Percentiles rank a stretch among this genome's conserved stretches.
Evolutionary conservation across 306 rosid genomes (phyloP).

Genomic region (Potentilla sterilis): DNA sequence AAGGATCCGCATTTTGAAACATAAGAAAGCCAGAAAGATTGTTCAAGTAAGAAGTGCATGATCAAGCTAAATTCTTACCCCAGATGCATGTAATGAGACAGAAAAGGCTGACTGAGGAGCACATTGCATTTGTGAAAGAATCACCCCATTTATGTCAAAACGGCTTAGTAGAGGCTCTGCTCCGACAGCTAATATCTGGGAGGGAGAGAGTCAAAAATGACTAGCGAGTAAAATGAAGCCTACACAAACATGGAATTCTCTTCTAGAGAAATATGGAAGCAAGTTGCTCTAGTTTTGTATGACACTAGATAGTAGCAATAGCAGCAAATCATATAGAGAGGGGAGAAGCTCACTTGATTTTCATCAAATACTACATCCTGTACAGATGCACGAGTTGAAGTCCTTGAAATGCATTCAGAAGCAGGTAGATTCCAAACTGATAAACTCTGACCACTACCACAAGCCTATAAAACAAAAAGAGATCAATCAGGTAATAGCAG

Average conservation of each 20-base stretch:
- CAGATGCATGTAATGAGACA: slow-evolving; percentile 68
- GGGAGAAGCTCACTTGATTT: slow-evolving; percentile 64
- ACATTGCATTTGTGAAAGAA: slow-evolving; percentile 87
- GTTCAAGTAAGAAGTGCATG: not conserved
- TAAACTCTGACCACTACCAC: slow-evolving; percentile 71
- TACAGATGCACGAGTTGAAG: slow-evolving; percentile 54
- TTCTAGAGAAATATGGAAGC: not conserved
- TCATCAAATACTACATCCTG: slow-evolving; percentile 78
- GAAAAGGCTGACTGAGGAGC: slow-evolving; percentile 81
- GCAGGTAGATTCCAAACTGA: slow-evolving; percentile 95
- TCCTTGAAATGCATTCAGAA: slow-evolving; percentile 65
- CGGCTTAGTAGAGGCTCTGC: slow-evolving; percentile 78
- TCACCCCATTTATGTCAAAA: slow-evolving; percentile 67
- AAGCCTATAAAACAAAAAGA: slow-evolving; percentile 49
- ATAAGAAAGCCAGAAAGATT: slow-evolving; percentile 1
- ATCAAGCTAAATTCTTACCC: slow-evolving; percentile 50
- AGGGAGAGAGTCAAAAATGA: slow-evolving; percentile 4
- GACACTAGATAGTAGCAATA: not conserved
- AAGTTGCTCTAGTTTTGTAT: not conserved
- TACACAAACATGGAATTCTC: not conserved
- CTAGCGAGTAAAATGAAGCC: not conserved
- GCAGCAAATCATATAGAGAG: not conserved
- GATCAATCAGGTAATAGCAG: not conserved
- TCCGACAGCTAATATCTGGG: slow-evolving; percentile 78
- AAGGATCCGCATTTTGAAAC: not conserved